Base-by-base conservation (phyloP, 805 yeast genomes). In the Nadsonia fulvescens region DNA sequence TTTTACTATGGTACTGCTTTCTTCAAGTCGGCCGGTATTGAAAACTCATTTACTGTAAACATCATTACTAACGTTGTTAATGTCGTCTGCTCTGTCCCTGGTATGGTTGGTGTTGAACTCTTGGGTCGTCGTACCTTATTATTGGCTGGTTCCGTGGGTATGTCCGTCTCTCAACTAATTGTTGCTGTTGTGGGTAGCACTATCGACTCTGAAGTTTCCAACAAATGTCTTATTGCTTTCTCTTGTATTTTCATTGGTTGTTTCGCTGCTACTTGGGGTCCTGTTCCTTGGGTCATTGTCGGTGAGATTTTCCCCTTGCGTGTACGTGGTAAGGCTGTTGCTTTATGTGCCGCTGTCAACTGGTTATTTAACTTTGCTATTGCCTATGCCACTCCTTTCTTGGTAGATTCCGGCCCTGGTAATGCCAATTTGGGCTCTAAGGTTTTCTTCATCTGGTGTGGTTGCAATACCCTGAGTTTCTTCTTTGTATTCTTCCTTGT, bases 1-100 rank as follows among this genome's bases (percentile, higher is more conserved):
- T 78, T 83, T 46, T 83, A 83, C 54, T 83, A 73, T 47, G 89
- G 93, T 22, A 81, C 86, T 12, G 62, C 70, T 37, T 78, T 82
- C 50, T 79, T 83, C 48, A 63, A 64, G 27, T 58, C 52, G 31
- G 61, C 81, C 1, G 93, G 93, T 15, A 46, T 60, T 31, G 49
- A 61, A 10, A 59, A 66, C 41, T 70, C 74, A 24, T 81, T 77
- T 47, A 44, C 74, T 29, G 69, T 76, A 43, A 63, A 38, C 22
- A 39, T 39, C 32, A 70, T 76, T n/a, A 91, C 78, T 15, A 78
- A 82, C 45, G 82, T 75, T 17, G 62, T 61, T 3, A 70, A 71
- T 25, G 35, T 43, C 14, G 49, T 57, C 54, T 35, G 19, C 29
- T 81, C 92, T 4, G 56, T 83, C 7, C 94, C 94, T 0, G 93